These are phyloP conservation scores for Fusarium penzigii DNA, from an alignment of 2,329 filamentous ascomycete species.

Conservation along the genomic window DNA sequence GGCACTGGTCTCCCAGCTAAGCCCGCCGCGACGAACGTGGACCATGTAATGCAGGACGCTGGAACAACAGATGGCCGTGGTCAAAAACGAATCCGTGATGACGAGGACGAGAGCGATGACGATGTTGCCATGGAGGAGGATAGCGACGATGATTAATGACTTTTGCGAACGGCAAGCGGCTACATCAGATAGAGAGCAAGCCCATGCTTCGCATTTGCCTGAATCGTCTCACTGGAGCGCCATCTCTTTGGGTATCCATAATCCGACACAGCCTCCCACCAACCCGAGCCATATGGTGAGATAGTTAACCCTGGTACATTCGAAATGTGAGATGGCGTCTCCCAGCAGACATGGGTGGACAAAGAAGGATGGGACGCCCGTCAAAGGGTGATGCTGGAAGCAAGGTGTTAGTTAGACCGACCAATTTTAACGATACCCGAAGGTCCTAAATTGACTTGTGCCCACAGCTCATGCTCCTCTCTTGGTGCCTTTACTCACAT, in stretches of 20 bases:
- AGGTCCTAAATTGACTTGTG: constrained; percentile 32
- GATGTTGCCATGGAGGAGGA: constrained; percentile 71
- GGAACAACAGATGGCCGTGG: constrained; percentile 58
- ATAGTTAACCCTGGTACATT: constrained; percentile 67
- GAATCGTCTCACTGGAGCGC: constrained; percentile 39
- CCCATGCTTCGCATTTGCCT: constrained; percentile 1
- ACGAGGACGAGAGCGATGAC: constrained; percentile 66
- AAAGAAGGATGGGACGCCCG: constrained; percentile 79
- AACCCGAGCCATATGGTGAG: constrained; percentile 88
- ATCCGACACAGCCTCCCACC: constrained; percentile 75
- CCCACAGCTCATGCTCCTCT: constrained; percentile 25
- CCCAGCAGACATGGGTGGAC: constrained; percentile 90
- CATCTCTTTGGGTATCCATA: constrained; percentile 75
- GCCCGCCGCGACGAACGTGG: constrained; percentile 46
- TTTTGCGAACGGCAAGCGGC: constrained; percentile 13
- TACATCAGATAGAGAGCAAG: constrained; percentile 18
- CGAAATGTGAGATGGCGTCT: constrained; percentile 71
- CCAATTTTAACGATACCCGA: constrained; percentile 32
- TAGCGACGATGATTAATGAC: constrained; percentile 67
- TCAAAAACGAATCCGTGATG: constrained; percentile 70
- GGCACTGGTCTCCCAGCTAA: constrained; percentile 47
- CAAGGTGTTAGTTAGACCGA: constrained; percentile 42
- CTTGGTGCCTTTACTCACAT: constrained; percentile 56
- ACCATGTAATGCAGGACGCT: constrained; percentile 52
- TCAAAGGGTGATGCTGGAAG: constrained; percentile 77